These are phyloP conservation scores for Cladorrhinum sp. DNA, from an alignment of 2,329 filamentous ascomycete species.

Conservation along the genomic window DNA sequence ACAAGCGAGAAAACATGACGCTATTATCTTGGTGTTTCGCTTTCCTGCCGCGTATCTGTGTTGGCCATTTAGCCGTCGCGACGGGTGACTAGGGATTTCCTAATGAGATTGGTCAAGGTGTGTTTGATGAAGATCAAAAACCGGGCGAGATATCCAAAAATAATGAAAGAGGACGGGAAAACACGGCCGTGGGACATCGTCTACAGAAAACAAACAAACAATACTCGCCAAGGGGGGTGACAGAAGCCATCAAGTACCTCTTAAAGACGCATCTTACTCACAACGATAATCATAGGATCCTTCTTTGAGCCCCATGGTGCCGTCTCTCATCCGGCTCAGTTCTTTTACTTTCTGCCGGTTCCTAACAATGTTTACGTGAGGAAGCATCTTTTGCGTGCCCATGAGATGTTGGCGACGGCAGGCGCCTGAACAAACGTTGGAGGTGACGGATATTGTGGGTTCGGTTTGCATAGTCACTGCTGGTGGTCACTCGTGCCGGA, in stretches of 20 bases:
- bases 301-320: conserved; percentile 11
- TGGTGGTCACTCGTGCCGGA: too few relatives aligned
- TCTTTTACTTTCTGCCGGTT: conserved; percentile 16
- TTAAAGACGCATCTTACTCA: not conserved
- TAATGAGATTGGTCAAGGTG: not conserved
- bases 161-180: not conserved
- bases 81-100: not conserved
- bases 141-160: not conserved
- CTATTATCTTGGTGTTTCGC: not conserved
- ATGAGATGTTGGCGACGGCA: not conserved
- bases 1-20: not conserved
- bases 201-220: not conserved
- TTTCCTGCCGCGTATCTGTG: not conserved
- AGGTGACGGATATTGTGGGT: not conserved
- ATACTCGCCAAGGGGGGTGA: not conserved
- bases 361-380: conserved; percentile 2
- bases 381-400: not conserved
- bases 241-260: not conserved
- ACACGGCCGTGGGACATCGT: not conserved
- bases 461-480: not conserved
- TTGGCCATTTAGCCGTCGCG: not conserved
- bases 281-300: conserved; percentile 12
- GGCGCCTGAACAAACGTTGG: not conserved
- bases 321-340: conserved; percentile 15
- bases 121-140: not conserved